Conservation (phyloP, 2,329 filamentous ascomycete species). For the Phyllachora maydis region DNA sequence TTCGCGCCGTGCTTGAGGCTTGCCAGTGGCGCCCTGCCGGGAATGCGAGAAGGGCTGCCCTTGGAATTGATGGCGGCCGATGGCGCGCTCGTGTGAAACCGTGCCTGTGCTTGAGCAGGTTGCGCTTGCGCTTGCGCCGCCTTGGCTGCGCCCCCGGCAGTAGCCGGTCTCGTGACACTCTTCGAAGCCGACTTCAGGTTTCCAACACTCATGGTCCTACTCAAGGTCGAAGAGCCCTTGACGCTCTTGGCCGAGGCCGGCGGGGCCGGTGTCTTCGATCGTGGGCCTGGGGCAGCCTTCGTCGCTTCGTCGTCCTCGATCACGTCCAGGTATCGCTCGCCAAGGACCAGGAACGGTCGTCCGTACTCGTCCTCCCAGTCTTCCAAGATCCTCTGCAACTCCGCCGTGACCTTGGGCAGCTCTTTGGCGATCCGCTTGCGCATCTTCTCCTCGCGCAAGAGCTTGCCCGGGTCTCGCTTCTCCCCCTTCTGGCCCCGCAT, state of each 20-base stretch:
- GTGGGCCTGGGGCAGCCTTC: constrained; percentile 37
- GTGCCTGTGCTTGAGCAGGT: no score
- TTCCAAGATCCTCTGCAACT: constrained; percentile 67
- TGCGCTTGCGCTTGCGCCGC: constrained; percentile 8
- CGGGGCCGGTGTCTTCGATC: constrained; percentile 55
- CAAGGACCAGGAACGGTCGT: constrained; percentile 79
- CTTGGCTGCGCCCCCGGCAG: constrained; percentile 15
- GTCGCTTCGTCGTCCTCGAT: constrained; percentile 44
- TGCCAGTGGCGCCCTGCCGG: constrained; percentile 46
- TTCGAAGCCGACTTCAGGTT: constrained; percentile 15
- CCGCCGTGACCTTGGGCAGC: constrained; percentile 70
- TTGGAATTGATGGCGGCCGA: constrained; percentile 10
- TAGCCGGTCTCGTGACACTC: constrained; percentile 32
- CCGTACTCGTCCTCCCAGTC: constrained; percentile 89
- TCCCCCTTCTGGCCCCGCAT: constrained; percentile 82
- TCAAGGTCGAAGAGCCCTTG: constrained; percentile 14
- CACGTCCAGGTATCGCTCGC: constrained; percentile 74
- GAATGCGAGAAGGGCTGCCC: constrained; percentile 46
- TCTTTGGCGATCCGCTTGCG: constrained; percentile 93
- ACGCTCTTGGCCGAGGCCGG: constrained; percentile 19
- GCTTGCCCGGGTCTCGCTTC: constrained; percentile 80
- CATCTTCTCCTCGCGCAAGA: constrained; percentile 95
- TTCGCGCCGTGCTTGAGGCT: constrained; percentile 53
- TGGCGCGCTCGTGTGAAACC: no score
- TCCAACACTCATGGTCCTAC: constrained; percentile 15